These are phyloP conservation scores for Auriscalpium orientale DNA, from an alignment of 768 basidiomycete species.

Conservation along the genomic window DNA sequence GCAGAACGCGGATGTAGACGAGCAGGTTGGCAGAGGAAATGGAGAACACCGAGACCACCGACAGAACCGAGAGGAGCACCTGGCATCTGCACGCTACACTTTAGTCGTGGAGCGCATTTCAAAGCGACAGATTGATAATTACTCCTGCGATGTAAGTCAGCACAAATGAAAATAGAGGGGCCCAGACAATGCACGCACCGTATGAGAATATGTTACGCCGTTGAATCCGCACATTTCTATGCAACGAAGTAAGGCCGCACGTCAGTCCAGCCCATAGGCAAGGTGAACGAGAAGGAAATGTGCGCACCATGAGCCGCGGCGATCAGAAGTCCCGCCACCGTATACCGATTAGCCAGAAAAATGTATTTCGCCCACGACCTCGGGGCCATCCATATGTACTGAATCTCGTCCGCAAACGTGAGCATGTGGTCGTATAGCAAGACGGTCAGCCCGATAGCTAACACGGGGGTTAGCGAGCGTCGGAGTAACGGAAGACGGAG, in stretches of 20 bases:
- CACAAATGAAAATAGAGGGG: background rate
- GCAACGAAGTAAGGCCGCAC: no score
- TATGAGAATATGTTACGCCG: background rate
- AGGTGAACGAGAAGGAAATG: no score
- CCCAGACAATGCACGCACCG: background rate
- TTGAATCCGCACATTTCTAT: background rate
- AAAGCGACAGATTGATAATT: no score
- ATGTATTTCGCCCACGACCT: conserved; percentile 29
- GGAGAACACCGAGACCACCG: conserved; percentile 22
- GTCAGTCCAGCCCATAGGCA: no score
- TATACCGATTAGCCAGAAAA: conserved; percentile 35
- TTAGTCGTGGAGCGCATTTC: no score
- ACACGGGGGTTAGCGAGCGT: background rate
- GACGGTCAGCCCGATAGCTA: conserved; percentile 26
- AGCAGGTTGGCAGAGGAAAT: conserved; percentile 25
- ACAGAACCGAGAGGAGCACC: conserved; percentile 17
- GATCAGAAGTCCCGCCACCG: conserved; percentile 22
- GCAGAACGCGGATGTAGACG: conserved; percentile 27
- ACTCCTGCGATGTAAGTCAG: no score
- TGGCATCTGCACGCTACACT: conserved; percentile 22
- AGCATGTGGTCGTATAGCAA: conserved; percentile 37
- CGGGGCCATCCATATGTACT: conserved; percentile 33
- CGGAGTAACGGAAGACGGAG: background rate
- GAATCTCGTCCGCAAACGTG: conserved; percentile 33
- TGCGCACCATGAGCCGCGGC: conserved; percentile 22